These are phyloP conservation scores for Didymella pomorum DNA, from an alignment of 2,329 filamentous ascomycete species.

Conservation along the genomic window DNA sequence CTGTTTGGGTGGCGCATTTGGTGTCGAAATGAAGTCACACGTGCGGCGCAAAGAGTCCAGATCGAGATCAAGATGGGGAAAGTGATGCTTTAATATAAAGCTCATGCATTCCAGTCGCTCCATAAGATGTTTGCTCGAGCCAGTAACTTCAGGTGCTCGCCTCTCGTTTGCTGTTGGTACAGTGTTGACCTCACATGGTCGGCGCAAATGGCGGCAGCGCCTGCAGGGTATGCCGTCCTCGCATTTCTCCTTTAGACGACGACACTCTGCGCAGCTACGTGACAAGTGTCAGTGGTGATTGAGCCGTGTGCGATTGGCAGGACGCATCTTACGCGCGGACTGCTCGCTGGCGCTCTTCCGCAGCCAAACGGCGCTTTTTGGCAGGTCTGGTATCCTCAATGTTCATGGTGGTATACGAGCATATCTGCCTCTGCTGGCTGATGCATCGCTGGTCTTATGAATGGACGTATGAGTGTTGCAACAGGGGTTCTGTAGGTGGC, in stretches of 20 bases:
- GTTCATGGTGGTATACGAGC: neutral
- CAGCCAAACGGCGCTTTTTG: neutral
- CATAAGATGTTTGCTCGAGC: neutral
- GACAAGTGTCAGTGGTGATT: neutral
- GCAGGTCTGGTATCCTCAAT: neutral
- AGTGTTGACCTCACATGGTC: neutral
- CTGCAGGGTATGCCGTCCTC: neutral
- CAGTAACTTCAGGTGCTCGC: neutral
- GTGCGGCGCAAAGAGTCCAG: neutral
- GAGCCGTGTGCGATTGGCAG: neutral
- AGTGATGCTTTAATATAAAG: neutral
- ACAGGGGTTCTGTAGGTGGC: too few relatives aligned
- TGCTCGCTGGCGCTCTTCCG: neutral
- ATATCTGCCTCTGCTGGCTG: neutral
- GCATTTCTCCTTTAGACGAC: neutral
- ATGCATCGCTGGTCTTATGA: neutral
- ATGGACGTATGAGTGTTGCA: neutral
- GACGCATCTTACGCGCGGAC: neutral
- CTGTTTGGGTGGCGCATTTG: neutral
- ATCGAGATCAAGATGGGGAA: neutral
- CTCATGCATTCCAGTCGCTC: neutral
- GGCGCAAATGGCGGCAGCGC: neutral
- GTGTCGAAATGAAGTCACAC: neutral
- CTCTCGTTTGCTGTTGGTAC: neutral
- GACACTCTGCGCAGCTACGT: neutral